Evolutionary conservation across 2,329 filamentous ascomycete genomes (phyloP), one percentile per base, ranked within the genome.

Genomic region (Daldinia eschscholtzii): DNA sequence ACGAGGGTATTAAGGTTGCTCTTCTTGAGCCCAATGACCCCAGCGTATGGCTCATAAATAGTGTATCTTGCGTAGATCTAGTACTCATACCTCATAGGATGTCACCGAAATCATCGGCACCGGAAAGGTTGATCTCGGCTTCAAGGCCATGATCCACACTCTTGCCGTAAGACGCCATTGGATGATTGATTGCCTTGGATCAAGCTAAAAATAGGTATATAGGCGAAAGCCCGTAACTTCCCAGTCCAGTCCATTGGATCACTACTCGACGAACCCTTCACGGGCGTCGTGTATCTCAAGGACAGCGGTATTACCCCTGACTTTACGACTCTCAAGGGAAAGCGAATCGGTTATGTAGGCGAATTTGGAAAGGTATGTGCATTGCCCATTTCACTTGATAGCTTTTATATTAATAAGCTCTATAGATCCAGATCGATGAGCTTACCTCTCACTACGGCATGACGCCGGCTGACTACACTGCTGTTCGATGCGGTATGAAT

Each of bases 101-200:
- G 92, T 94, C 70, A 94, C 92, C 70, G 92, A 93, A 79, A 93
- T 94, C 79, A 92, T 94, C 72, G 92, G 92, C 66, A 89, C 86
- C 62, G 89, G 89, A 68, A 93, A 93, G 77, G 89, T 93, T 57
- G 91, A 93, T 76, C 87, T 93, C 76, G 92, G 91, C 50, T 93
- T 92, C 86, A 94, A 93, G 80, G 91, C 92, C 72, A 93, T 94
- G 91, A 94, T 94, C 73, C 92, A 94, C 77, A 93, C 91, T 7
- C 86, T 94, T 67, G 91, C 91, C 63, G 89, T 90, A 80, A 70
- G 84, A 79, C 12, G 7, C 4, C 7, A 12, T 15, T 3, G 9
- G 6, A 20, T 13, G 7, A 44, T 3, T 26, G 2, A 37, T 35
- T 1, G 12, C 2, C 26, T n/a, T 2, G 20, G 26, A 33, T 13